These are phyloP conservation scores for Tetrapisispora pingtungensis DNA, from an alignment of 805 yeast genomes.

Conservation along the genomic window DNA sequence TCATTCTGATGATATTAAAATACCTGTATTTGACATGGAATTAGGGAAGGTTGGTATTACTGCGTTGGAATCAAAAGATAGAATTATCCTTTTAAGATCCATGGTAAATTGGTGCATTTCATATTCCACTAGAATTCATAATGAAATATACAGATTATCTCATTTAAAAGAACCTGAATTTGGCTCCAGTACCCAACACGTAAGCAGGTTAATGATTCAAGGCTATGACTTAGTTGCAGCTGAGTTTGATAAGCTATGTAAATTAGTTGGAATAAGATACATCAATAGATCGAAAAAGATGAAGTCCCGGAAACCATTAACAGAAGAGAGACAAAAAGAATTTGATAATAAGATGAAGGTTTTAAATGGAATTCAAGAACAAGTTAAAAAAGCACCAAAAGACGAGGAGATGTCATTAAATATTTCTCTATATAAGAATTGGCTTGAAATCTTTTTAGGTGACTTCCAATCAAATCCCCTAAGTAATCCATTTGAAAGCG, in stretches of 20 bases:
- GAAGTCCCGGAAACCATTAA: constrained; percentile 15
- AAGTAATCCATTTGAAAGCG: constrained; percentile 21
- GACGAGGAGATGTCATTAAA: constrained; percentile 9
- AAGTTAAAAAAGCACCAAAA: constrained; percentile 8
- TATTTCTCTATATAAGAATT: constrained; percentile 17
- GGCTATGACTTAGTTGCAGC: constrained; percentile 17
- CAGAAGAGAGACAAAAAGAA: constrained; percentile 17
- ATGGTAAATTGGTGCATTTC: constrained; percentile 20
- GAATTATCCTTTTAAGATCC: constrained; percentile 17
- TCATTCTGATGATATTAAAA: not conserved
- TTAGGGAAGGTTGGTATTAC: constrained; percentile 19
- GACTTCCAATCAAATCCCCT: constrained; percentile 22
- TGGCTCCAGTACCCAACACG: constrained; percentile 21
- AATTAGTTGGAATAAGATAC: constrained; percentile 15
- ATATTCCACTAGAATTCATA: constrained; percentile 20
- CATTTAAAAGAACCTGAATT: constrained; percentile 24
- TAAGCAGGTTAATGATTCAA: constrained; percentile 17
- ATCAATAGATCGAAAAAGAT: constrained; percentile 19
- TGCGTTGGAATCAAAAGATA: constrained; percentile 19
- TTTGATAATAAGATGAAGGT: constrained; percentile 14
- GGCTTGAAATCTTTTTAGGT: constrained; percentile 19
- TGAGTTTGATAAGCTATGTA: constrained; percentile 19
- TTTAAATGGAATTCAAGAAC: constrained; percentile 14
- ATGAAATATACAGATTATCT: constrained; percentile 19
- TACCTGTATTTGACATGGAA: constrained; percentile 1